Evolutionary conservation across 2,329 filamentous ascomycete genomes (phyloP), one percentile per base, ranked within the genome.

Genomic region (Apiospora pterosperma): DNA sequence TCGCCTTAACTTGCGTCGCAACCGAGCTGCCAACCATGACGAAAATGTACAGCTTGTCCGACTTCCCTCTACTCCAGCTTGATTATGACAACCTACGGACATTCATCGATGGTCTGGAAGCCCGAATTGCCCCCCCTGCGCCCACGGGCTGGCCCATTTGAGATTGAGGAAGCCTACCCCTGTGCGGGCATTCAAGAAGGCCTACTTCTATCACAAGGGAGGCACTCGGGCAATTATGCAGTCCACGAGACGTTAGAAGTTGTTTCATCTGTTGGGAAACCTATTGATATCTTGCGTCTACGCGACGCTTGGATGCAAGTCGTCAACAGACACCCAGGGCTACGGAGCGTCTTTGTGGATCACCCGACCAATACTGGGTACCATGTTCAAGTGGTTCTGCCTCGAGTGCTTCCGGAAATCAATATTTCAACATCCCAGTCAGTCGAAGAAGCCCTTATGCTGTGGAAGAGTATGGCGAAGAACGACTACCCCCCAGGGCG

Each of bases 141-240:
- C 14, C 60, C 48, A 38, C 36, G 23, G 21, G 16, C 62, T n/a
- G 23, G 21, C 28, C 39, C 60, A 2, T 31, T 48, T 14, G n/a
- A 62, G 8, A 59, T 64, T 21, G 59, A 64, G 42, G 63, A 64
- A 23, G 63, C 59, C n/a, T 64, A 62, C 34, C 59, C 59, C 34
- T 64, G 63, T 25, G 62, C 63, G 11, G 63, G 63, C 11, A 61
- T 52, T 1, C 63, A 64, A 21, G 63, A 64, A 39, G 63, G 63
- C 12, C 59, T 64, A 34, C 36, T 64, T 6, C 59, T 64, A 4
- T n/a, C 63, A 4, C 63, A 64, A 36, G 63, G 44, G 21, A 64
- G 59, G 34, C 25, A 42, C n/a, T 59, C 63, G 23, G 58, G 63
- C 36, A 64, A 64, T 21, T 64, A 64, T 34, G 63, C 63, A 23